These are phyloP conservation scores for Aureobasidium sp. DNA, from an alignment of 2,329 filamentous ascomycete species.

Conservation along the genomic window DNA sequence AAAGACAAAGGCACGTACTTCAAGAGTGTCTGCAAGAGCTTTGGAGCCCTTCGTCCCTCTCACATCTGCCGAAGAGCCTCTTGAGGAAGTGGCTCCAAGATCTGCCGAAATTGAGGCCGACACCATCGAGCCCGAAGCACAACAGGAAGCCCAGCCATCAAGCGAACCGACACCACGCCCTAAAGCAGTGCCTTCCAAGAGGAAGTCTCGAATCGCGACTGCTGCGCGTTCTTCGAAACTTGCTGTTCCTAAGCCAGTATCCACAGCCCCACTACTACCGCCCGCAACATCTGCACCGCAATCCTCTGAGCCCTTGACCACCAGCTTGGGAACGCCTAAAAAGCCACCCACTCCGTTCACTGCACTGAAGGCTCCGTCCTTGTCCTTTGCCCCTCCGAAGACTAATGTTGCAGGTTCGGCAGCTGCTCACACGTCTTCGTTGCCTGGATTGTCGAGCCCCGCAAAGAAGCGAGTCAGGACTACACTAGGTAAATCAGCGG, in stretches of 20 bases:
- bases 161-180: neutral
- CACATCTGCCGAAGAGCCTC: neutral
- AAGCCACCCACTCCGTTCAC: conserved; percentile 12
- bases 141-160: neutral
- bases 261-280: conserved; percentile 1
- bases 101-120: neutral
- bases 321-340: conserved; percentile 18
- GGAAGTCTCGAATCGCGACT: conserved; percentile 29
- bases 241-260: neutral
- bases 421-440: neutral
- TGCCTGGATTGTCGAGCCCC: conserved; percentile 18
- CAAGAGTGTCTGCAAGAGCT: conserved; percentile 1
- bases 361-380: neutral
- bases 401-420: neutral
- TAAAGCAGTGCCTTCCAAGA: conserved; percentile 19
- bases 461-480: conserved; percentile 30
- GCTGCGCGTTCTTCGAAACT: conserved; percentile 21
- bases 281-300: neutral
- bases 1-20: neutral
- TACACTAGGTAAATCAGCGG: neutral
- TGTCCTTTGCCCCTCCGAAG: conserved; percentile 6
- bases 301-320: neutral
- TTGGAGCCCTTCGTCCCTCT: conserved; percentile 1
- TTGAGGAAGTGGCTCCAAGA: neutral
- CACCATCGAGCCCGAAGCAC: neutral